These are phyloP conservation scores for Dissoconium aciculare DNA, from an alignment of 2,329 filamentous ascomycete species.

Conservation along the genomic window DNA sequence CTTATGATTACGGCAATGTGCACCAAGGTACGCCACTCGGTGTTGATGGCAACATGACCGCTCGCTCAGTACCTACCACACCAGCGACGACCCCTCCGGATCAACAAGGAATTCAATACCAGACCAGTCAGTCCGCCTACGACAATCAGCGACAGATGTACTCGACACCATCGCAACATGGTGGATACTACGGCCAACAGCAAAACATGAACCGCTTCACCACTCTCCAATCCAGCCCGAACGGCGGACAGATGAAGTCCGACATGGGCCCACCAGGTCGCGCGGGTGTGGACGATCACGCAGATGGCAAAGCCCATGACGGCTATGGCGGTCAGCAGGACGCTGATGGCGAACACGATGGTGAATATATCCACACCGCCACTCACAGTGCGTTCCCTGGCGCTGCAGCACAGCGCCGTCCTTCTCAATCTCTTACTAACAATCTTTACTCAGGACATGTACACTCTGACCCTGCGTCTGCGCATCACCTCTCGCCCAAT, in stretches of 20 bases:
- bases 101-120: conserved; percentile 67
- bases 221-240: conserved; percentile 38
- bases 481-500: conserved; percentile 56
- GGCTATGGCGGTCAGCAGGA: conserved; percentile 39
- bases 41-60: conserved; percentile 57
- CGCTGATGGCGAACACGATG: conserved; percentile 31
- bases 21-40: conserved; percentile 58
- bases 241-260: conserved; percentile 58
- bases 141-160: conserved; percentile 69
- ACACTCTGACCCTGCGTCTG: conserved; percentile 53
- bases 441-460: conserved; percentile 48
- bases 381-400: conserved; percentile 57
- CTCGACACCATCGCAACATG: conserved; percentile 44
- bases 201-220: conserved; percentile 54
- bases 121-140: conserved; percentile 50
- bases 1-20: conserved; percentile 60
- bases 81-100: conserved; percentile 72
- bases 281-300: conserved; percentile 47
- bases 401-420: conserved; percentile 46
- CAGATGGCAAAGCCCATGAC: conserved; percentile 48
- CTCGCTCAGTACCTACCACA: conserved; percentile 78
- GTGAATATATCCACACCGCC: conserved; percentile 80
- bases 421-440: conserved; percentile 60
- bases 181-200: conserved; percentile 47
- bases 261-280: conserved; percentile 76